phyloP scores from a whole-genome alignment of 371 early-diverging fungal genomes.

The Mortierella sp. region DNA sequence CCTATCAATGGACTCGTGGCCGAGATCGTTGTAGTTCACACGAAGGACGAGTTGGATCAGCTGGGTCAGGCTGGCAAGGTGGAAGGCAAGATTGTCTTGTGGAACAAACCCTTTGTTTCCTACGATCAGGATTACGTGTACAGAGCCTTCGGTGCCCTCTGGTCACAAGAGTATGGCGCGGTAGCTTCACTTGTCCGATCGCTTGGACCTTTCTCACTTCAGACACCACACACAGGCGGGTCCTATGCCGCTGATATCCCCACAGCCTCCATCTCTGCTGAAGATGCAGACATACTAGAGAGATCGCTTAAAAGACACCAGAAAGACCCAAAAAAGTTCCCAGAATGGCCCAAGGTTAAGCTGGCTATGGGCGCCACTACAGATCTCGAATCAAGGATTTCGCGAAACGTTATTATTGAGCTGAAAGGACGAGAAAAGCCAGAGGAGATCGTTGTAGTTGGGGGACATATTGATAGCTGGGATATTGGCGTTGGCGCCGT shows the following conservation, averaged over 20 bases:
- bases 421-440: slow-evolving; percentile 61
- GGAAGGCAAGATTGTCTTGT: slow-evolving; percentile 63
- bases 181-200: slow-evolving; percentile 63
- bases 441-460: slow-evolving; percentile 65
- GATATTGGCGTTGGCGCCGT: slow-evolving; percentile 67
- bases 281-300: slow-evolving; percentile 64
- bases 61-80: slow-evolving; percentile 53
- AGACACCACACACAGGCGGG: slow-evolving; percentile 64
- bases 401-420: slow-evolving; percentile 65
- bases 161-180: slow-evolving; percentile 65
- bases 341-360: slow-evolving; percentile 57
- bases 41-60: slow-evolving; percentile 60
- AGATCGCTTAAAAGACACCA: slow-evolving; percentile 59
- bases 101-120: slow-evolving; percentile 54
- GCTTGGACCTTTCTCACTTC: slow-evolving; percentile 59
- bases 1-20: slow-evolving; percentile 61
- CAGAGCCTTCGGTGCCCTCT: slow-evolving; percentile 56
- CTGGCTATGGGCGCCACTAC: slow-evolving; percentile 58
- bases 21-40: slow-evolving; percentile 59
- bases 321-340: slow-evolving; percentile 16
- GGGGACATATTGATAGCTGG: slow-evolving; percentile 73
- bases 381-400: slow-evolving; percentile 36
- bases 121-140: slow-evolving; percentile 52
- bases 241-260: slow-evolving; percentile 60
- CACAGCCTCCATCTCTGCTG: slow-evolving; percentile 60